Conservation (phyloP, 768 basidiomycete species). For the Pholiota molesta region DNA sequence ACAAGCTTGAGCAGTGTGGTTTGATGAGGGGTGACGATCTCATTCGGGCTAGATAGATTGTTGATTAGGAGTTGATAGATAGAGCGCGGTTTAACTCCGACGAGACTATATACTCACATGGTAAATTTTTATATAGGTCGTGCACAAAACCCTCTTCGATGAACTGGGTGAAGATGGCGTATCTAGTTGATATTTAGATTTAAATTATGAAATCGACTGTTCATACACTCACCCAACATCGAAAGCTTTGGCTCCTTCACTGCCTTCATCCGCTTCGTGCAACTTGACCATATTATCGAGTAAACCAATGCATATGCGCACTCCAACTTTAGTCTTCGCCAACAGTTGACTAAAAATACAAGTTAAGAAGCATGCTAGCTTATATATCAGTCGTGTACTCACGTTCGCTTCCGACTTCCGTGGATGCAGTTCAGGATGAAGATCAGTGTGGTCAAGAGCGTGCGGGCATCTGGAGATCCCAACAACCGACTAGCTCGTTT, state of each 20-base stretch:
- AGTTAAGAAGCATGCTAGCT: conserved; percentile 14
- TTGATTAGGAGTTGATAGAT: conserved; percentile 5
- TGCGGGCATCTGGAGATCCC: conserved; percentile 63
- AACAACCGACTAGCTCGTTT: conserved; percentile 53
- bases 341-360: conserved; percentile 50
- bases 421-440: conserved; percentile 76
- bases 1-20: conserved; percentile 86
- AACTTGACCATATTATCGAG: conserved; percentile 74
- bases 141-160: conserved; percentile 63
- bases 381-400: conserved; percentile 27
- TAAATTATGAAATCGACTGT: conserved; percentile 11
- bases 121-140: conserved; percentile 61
- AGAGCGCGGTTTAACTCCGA: background rate
- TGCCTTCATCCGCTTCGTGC: conserved; percentile 68
- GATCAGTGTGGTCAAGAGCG: conserved; percentile 63
- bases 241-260: conserved; percentile 69
- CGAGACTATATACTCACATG: conserved; percentile 47
- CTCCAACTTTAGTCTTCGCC: conserved; percentile 54
- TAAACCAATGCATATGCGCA: conserved; percentile 66
- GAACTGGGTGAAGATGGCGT: conserved; percentile 63
- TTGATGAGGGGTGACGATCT: conserved; percentile 83
- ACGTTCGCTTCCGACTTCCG: conserved; percentile 59
- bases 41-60: conserved; percentile 50
- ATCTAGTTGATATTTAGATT: conserved; percentile 41
- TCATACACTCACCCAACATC: conserved; percentile 63